phyloP scores from a whole-genome alignment of 2,329 filamentous ascomycete species.

The Pseudogymnoascus sp. region DNA sequence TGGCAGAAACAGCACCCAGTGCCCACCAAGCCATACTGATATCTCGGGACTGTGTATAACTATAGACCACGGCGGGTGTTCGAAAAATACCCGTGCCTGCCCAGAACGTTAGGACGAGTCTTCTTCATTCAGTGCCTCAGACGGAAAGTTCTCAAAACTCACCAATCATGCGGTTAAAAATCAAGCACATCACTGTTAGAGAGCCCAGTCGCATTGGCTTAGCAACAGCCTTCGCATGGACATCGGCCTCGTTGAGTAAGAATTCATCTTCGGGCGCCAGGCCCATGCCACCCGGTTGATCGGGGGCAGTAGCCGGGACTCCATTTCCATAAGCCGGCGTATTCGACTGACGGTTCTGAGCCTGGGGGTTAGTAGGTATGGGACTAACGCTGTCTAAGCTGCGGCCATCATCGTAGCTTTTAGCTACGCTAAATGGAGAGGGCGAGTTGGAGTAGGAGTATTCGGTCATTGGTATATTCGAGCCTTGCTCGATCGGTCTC shows the following conservation, averaged over 20 bases:
- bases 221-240: constrained; percentile 16
- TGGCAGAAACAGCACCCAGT: constrained; percentile 13
- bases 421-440: not conserved
- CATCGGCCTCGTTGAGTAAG: constrained; percentile 6
- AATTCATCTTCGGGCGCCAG: constrained; percentile 6
- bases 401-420: not conserved
- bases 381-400: not conserved
- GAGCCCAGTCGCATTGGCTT: constrained; percentile 16
- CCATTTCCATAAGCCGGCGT: not conserved
- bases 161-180: constrained; percentile 16
- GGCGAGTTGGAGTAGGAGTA: not conserved
- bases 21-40: constrained; percentile 15
- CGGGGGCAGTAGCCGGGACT: not conserved
- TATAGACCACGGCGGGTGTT: constrained; percentile 12
- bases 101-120: not conserved
- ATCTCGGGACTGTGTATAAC: constrained; percentile 13
- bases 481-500: not conserved
- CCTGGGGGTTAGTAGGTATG: not conserved
- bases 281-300: constrained; percentile 10
- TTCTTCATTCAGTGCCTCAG: not conserved
- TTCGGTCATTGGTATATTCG: not conserved
- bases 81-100: constrained; percentile 16
- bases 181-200: constrained; percentile 16
- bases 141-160: not conserved
- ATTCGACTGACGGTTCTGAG: not conserved